phyloP scores from a whole-genome alignment of 345 rosid species.

The Gossypium anomalum region DNA sequence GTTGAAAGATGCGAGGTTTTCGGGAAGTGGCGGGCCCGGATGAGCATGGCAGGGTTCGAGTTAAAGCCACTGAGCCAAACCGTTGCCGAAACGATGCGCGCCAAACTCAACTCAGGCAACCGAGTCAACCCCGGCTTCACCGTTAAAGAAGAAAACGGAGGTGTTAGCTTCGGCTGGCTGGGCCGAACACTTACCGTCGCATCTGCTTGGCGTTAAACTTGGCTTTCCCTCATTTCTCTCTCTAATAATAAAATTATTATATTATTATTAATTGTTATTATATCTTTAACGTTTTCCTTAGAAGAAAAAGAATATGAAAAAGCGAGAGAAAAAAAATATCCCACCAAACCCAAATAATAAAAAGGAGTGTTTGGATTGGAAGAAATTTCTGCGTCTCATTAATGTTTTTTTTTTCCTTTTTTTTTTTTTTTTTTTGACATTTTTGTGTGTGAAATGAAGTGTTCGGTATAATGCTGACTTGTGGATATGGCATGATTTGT shows the following conservation, averaged over 20 bases:
- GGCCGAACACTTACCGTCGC: slow-evolving; percentile 91
- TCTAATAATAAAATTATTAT: slow-evolving; percentile 13
- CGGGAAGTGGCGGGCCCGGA: slow-evolving; percentile 11
- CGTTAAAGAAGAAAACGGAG: slow-evolving; percentile 78
- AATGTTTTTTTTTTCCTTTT: neutral
- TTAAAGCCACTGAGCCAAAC: slow-evolving; percentile 44
- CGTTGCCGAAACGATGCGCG: slow-evolving; percentile 58
- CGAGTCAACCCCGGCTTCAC: slow-evolving; percentile 69
- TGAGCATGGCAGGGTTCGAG: slow-evolving; percentile 58
- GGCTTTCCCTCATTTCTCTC: slow-evolving; percentile 1
- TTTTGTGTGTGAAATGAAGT: slow-evolving; percentile 12
- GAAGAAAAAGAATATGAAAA: slow-evolving; percentile 24
- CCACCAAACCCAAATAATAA: slow-evolving; percentile 33
- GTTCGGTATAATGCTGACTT: neutral
- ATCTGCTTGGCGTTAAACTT: slow-evolving; percentile 87
- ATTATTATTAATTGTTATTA: slow-evolving; percentile 35
- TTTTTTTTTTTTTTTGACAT: neutral
- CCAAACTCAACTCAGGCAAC: slow-evolving; percentile 39
- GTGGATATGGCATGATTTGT: neutral
- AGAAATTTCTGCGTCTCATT: slow-evolving; percentile 16
- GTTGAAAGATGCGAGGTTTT: slow-evolving; percentile 93
- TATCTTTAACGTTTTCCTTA: slow-evolving; percentile 38
- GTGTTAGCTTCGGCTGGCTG: slow-evolving; percentile 86
- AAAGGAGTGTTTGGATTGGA: slow-evolving; percentile 35
- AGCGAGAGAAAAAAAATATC: slow-evolving; percentile 12